phyloP scores from a whole-genome alignment of 2,329 filamentous ascomycete genomes.

The Fulvia fulva region DNA sequence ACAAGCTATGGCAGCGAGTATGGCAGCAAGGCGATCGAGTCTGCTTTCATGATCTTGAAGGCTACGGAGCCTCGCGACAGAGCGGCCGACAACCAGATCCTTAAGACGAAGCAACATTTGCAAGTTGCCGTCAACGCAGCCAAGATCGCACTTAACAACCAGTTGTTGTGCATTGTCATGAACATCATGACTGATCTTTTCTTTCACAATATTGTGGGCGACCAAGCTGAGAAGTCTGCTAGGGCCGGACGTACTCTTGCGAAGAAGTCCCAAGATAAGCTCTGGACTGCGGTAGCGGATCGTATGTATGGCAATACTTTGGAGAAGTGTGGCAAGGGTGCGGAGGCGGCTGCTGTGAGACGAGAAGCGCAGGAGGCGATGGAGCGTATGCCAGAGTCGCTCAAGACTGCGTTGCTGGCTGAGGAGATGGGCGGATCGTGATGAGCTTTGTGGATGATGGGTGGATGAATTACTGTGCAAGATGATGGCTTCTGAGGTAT shows the following conservation, averaged over 20 bases:
- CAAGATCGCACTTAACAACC: constrained; percentile 66
- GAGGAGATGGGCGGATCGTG: background rate
- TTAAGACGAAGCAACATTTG: constrained; percentile 74
- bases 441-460: background rate
- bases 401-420: constrained; percentile 13
- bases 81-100: constrained; percentile 60
- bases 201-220: constrained; percentile 74
- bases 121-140: constrained; percentile 67
- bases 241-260: constrained; percentile 51
- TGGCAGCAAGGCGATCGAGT: constrained; percentile 69
- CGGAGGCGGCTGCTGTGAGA: constrained; percentile 26
- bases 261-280: constrained; percentile 43
- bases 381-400: constrained; percentile 18
- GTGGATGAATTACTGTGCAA: background rate
- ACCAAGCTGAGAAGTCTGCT: constrained; percentile 50
- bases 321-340: constrained; percentile 59
- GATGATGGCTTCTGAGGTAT: constrained; percentile 1
- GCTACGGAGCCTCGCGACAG: constrained; percentile 48
- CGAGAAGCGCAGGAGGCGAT: constrained; percentile 21
- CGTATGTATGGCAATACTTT: constrained; percentile 73
- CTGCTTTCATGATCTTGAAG: constrained; percentile 71
- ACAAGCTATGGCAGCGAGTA: constrained; percentile 65
- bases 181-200: constrained; percentile 81
- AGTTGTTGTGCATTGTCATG: constrained; percentile 77
- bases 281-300: constrained; percentile 62